These are phyloP conservation scores for Phytophthora fragariaefolia DNA, from an alignment of 352 stramenopile species.

Conservation along the genomic window DNA sequence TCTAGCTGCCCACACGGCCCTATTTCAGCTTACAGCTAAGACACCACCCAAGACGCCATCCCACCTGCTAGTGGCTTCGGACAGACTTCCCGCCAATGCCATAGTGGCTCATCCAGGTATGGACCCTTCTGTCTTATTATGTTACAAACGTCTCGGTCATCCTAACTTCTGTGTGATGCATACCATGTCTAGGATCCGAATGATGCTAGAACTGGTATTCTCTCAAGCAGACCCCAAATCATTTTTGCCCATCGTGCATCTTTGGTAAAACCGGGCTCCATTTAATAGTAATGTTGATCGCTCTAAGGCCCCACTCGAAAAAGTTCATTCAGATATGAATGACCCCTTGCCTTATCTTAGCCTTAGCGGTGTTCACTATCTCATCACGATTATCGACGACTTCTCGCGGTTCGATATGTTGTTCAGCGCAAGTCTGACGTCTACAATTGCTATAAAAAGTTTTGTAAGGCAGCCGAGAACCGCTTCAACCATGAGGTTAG, in stretches of 20 bases:
- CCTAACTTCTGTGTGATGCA: conserved; percentile 19
- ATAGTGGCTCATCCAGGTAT: conserved; percentile 17
- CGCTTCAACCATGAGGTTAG: neutral
- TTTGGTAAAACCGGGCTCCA: conserved; percentile 17
- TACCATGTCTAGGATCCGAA: conserved; percentile 14
- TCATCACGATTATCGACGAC: conserved; percentile 18
- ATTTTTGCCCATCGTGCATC: conserved; percentile 13
- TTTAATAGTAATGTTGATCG: conserved; percentile 13
- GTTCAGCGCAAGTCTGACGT: conserved; percentile 1
- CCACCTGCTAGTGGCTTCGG: neutral
- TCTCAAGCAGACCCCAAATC: conserved; percentile 4
- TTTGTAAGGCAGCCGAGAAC: neutral
- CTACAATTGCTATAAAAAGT: neutral
- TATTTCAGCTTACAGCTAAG: conserved; percentile 13
- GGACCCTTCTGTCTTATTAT: conserved; percentile 10
- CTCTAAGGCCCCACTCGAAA: neutral
- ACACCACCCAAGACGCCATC: conserved; percentile 5
- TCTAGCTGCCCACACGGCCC: neutral
- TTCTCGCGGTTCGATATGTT: conserved; percentile 17
- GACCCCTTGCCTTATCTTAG: conserved; percentile 10
- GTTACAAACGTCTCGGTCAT: conserved; percentile 16
- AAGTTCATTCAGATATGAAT: conserved; percentile 5
- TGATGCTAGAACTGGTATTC: conserved; percentile 8
- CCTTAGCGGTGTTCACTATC: conserved; percentile 6
- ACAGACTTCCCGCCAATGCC: conserved; percentile 4